phyloP scores from a whole-genome alignment of 495 filamentous ascomycete species.

The Hyaloscypha hepaticicola region DNA sequence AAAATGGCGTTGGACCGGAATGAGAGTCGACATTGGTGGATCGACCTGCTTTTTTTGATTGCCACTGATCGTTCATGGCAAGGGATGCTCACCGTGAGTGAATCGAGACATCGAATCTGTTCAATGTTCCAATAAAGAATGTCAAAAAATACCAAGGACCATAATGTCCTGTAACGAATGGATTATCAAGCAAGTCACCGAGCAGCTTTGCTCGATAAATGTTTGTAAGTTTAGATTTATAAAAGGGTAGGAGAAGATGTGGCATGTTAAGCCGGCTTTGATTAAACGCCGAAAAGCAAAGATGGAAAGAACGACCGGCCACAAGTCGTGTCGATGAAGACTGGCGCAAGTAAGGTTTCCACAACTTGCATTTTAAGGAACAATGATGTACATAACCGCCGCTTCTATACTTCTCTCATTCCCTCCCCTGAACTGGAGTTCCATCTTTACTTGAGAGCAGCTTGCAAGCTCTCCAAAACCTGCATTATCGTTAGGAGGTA shows the following conservation, averaged over 20 bases:
- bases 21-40: not conserved
- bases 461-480: slow-evolving; percentile 75
- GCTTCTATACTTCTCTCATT: slow-evolving; percentile 26
- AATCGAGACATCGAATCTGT: slow-evolving; percentile 11
- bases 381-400: slow-evolving; percentile 34
- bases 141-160: slow-evolving; percentile 14
- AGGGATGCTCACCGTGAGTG: not conserved
- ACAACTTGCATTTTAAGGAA: slow-evolving; percentile 29
- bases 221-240: not conserved
- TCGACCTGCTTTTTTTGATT: not conserved
- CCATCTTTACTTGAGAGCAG: slow-evolving; percentile 62
- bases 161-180: slow-evolving; percentile 7
- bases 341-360: slow-evolving; percentile 2
- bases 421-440: not conserved
- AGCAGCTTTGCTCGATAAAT: slow-evolving; percentile 14
- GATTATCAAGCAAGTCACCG: not conserved
- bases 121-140: not conserved
- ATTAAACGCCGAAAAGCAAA: not conserved
- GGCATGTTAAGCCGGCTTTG: not conserved
- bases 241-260: too few species aligned
- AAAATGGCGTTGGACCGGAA: not conserved
- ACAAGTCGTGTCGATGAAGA: not conserved
- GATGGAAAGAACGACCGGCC: slow-evolving; percentile 12
- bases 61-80: slow-evolving; percentile 20
- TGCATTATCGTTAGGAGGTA: slow-evolving; percentile 34